These are phyloP conservation scores for Agaricales sp. DNA, from an alignment of 1,284 basidiomycete species.

Conservation along the genomic window DNA sequence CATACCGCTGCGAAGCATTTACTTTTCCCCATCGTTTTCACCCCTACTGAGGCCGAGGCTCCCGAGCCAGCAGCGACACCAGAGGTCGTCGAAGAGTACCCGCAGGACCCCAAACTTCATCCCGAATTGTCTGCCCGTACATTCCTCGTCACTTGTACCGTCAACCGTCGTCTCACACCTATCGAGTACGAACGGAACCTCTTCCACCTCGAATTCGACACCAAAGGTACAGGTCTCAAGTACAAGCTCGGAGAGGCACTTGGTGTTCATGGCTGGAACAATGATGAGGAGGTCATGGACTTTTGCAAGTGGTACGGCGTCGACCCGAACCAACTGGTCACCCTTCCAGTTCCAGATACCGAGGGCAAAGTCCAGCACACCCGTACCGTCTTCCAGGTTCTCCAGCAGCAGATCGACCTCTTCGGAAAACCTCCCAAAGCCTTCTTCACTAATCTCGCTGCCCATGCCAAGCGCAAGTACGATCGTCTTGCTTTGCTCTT, in stretches of 20 bases:
- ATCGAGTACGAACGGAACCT: slow-evolving; percentile 96
- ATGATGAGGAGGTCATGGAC: slow-evolving; percentile 77
- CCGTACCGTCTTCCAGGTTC: slow-evolving; percentile 88
- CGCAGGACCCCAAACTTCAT: slow-evolving; percentile 60
- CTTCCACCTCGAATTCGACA: slow-evolving; percentile 97
- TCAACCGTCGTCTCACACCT: slow-evolving; percentile 93
- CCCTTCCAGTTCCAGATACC: slow-evolving; percentile 60
- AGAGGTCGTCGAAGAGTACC: slow-evolving; percentile 28
- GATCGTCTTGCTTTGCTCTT: slow-evolving; percentile 85
- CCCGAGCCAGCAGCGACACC: slow-evolving; percentile 16
- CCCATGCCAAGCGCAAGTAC: slow-evolving; percentile 60
- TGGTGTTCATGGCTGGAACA: slow-evolving; percentile 97
- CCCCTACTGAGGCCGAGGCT: slow-evolving; percentile 26
- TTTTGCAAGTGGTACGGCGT: slow-evolving; percentile 93
- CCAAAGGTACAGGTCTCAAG: slow-evolving; percentile 84
- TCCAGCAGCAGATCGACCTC: slow-evolving; percentile 95
- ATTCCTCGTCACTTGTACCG: slow-evolving; percentile 87
- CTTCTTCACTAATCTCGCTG: slow-evolving; percentile 86
- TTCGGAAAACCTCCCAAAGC: slow-evolving; percentile 95
- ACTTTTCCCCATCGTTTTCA: slow-evolving; percentile 77
- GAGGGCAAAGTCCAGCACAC: slow-evolving; percentile 61
- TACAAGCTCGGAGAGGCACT: slow-evolving; percentile 97
- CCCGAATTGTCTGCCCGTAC: slow-evolving; percentile 88
- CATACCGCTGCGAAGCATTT: slow-evolving; percentile 85
- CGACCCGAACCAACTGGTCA: slow-evolving; percentile 74